phyloP scores from a whole-genome alignment of 2,329 filamentous ascomycete genomes.

The Apiospora saccharicola region DNA sequence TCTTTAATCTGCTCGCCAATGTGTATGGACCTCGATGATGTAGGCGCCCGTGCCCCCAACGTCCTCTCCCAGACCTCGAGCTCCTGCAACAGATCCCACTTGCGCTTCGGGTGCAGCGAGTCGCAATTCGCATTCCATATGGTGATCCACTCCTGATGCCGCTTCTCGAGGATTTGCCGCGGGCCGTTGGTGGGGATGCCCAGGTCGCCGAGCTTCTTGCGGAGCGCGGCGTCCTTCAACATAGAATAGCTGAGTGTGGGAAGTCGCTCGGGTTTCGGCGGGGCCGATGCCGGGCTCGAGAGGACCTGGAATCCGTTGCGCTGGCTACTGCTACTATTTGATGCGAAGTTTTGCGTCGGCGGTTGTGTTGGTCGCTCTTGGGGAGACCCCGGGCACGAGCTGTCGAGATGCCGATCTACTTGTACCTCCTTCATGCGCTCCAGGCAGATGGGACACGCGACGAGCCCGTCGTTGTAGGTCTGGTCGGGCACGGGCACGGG shows the following conservation, averaged over 20 bases:
- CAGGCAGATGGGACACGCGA: conserved; percentile 83
- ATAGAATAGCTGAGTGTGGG: conserved; percentile 87
- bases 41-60: conserved; percentile 68
- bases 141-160: conserved; percentile 94
- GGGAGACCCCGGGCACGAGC: conserved; percentile 53
- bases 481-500: conserved; percentile 44
- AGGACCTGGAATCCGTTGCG: conserved; percentile 23
- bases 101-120: conserved; percentile 74
- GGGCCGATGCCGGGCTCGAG: conserved; percentile 35
- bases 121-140: conserved; percentile 98
- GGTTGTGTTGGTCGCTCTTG: conserved; percentile 39
- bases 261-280: conserved; percentile 66
- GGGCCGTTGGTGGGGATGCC: conserved; percentile 77
- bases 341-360: conserved; percentile 31
- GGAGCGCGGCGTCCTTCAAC: conserved; percentile 78
- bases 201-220: conserved; percentile 82
- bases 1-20: conserved; percentile 70
- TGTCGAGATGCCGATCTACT: conserved; percentile 84
- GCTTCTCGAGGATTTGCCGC: conserved; percentile 73
- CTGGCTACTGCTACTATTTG: background rate
- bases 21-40: conserved; percentile 46
- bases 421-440: conserved; percentile 79
- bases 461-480: conserved; percentile 72
- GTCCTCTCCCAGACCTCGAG: conserved; percentile 88
- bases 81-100: conserved; percentile 76